These are phyloP conservation scores for Chrysanthemum makinoi DNA, from an alignment of 129 eudicot species.

Conservation along the genomic window DNA sequence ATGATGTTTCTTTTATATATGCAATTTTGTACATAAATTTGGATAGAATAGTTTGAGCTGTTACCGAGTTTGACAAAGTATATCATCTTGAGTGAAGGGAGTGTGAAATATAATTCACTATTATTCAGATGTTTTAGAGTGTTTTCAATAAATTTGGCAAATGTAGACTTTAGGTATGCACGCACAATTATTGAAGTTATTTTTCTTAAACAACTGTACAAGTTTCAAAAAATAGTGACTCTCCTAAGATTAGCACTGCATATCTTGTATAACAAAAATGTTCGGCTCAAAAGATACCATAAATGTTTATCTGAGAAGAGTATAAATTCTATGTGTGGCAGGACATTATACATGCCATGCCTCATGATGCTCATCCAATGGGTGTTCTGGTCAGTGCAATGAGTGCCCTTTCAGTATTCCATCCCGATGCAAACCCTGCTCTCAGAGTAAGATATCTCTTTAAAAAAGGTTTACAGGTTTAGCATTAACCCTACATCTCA, in stretches of 20 bases:
- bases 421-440: slow-evolving; percentile 99
- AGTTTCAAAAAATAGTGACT: too few relatives aligned
- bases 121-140: neutral
- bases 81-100: neutral
- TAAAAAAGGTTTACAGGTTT: neutral
- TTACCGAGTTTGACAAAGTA: neutral
- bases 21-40: neutral
- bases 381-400: slow-evolving; percentile 98
- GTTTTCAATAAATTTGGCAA: neutral
- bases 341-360: slow-evolving; percentile 99
- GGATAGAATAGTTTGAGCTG: neutral
- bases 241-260: too few relatives aligned
- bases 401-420: slow-evolving; percentile 95
- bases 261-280: too few relatives aligned
- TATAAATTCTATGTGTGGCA: slow-evolving; percentile 5
- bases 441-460: slow-evolving; percentile 62
- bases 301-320: too few relatives aligned
- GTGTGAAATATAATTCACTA: too few relatives aligned
- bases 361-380: slow-evolving; percentile 99
- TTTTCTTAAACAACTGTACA: too few relatives aligned
- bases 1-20: slow-evolving; percentile 14
- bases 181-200: too few relatives aligned
- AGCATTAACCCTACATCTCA: neutral
- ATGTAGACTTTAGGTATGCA: too few relatives aligned
- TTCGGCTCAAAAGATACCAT: too few relatives aligned